Base-by-base conservation (phyloP, 768 basidiomycete genomes). In the Terana coerulea region DNA sequence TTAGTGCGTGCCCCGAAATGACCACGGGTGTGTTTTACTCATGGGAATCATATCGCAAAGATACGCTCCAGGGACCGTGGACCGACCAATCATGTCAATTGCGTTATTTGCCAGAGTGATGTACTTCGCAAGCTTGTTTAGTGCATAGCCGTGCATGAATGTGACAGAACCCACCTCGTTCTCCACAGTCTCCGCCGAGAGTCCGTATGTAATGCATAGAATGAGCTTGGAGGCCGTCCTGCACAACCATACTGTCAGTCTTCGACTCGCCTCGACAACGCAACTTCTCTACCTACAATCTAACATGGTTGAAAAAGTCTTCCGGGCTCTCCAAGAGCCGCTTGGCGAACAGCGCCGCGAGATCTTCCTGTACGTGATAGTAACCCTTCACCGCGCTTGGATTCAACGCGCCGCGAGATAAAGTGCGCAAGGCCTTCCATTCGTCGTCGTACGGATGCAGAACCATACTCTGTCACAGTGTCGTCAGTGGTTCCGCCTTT, bases 301-400 rank as follows among this genome's bases (percentile, higher is more conserved):
- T 3, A 5, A 35, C 33, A 3, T 21, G 44, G 11, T 28, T 22
- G 19, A n/a, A 52, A 25, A 52, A 47, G 21, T 52, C 17, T 9
- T 25, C 44, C 5, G 51, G 51, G 10, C 28, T 29, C 19, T 37
- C 17, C 5, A 52, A 2, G 6, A 52, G 29, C 21, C 47, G 28
- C 12, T 43, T 14, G 6, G 25, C 49, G 15, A 63, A 56, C 46
- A 60, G 49, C 1, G 57, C 54, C 2, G 59, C 55, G 21, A 63
- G 52, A 19, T 65, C 59, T 49, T 71, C 64, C 28, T 69, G 68
- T 3, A 68, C 36, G 0, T 24, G 21, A n/a, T 65, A 55, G 31
- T 72, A 75, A 36, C 65, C 61, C 41, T 60, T 61, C 22, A 70
- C 62, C 0, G 67, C 63, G 9, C 53, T 47, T 1, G 61, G 53